Evolutionary conservation across 371 early-diverging fungal genomes (phyloP).

Genomic region (Capniomyces stellatus): DNA sequence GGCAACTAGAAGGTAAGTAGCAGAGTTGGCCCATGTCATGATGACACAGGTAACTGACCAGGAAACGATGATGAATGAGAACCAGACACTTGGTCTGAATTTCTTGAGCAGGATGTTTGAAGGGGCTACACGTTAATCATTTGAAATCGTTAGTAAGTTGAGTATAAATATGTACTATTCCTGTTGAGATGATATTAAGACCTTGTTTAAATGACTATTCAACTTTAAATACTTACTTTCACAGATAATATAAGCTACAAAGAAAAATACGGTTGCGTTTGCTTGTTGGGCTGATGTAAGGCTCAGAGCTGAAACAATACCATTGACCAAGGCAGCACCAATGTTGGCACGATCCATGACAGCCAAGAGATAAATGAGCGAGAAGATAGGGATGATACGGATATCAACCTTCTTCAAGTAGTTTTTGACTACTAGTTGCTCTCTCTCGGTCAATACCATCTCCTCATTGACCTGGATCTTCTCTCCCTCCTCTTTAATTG

Average conservation of each 20-base stretch:
- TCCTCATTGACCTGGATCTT: not conserved
- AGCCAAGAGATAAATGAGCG: constrained; percentile 17
- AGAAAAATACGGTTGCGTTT: constrained; percentile 41
- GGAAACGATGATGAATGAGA: constrained; percentile 28
- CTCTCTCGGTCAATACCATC: not conserved
- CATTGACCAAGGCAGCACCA: constrained; percentile 9
- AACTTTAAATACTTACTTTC: no score
- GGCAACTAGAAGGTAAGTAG: constrained; percentile 26
- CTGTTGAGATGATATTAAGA: no score
- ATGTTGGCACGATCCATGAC: constrained; percentile 21
- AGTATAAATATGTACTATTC: no score
- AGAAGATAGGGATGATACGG: constrained; percentile 13
- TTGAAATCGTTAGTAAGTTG: no score
- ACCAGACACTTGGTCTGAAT: constrained; percentile 33
- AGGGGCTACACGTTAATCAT: no score
- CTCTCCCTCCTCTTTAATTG: not conserved
- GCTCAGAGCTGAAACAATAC: constrained; percentile 26
- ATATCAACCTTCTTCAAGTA: constrained; percentile 9
- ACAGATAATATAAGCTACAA: constrained; percentile 43
- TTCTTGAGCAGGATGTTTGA: constrained; percentile 36
- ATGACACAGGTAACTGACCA: constrained; percentile 36
- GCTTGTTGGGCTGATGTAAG: constrained; percentile 27
- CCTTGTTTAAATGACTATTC: no score
- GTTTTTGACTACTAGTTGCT: not conserved
- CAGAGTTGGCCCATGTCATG: constrained; percentile 38